Evolutionary conservation across 371 early-diverging fungal species (phyloP).

Genomic region (Mucor plumbeus): DNA sequence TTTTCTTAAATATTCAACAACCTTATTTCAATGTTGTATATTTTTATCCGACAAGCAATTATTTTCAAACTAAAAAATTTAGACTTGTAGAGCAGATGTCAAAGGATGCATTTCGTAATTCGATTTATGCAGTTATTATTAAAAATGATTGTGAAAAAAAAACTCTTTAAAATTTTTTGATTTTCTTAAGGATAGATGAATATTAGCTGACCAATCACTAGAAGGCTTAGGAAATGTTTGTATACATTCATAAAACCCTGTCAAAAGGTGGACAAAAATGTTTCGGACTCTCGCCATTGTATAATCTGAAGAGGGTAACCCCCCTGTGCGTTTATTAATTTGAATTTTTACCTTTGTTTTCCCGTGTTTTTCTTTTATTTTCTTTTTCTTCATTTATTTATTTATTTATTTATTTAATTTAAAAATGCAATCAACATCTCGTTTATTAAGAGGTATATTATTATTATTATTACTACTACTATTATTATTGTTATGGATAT

Average conservation of each 20-base stretch:
- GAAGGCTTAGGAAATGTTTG: neutral
- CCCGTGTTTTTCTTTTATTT: slow-evolving; percentile 19
- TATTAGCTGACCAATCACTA: neutral
- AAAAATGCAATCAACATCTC: slow-evolving; percentile 22
- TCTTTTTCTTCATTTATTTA: slow-evolving; percentile 8
- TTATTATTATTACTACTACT: too few relatives aligned
- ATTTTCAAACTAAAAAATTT: too few relatives aligned
- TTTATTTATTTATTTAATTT: slow-evolving; percentile 2
- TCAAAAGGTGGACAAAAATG: neutral
- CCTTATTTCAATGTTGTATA: too few relatives aligned
- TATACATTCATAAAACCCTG: slow-evolving; percentile 1
- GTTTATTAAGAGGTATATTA: slow-evolving; percentile 20
- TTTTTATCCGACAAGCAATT: too few relatives aligned
- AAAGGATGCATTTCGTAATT: too few relatives aligned
- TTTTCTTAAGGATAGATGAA: too few relatives aligned
- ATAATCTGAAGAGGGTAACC: neutral
- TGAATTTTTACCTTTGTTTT: slow-evolving; percentile 18
- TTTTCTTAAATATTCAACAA: too few relatives aligned
- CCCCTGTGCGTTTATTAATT: neutral
- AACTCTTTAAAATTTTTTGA: too few relatives aligned
- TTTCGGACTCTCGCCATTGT: slow-evolving; percentile 7
- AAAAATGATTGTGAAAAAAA: too few relatives aligned
- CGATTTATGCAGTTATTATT: too few relatives aligned
- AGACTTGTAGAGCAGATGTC: too few relatives aligned
- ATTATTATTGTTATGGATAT: neutral